Evolutionary conservation across 2,329 filamentous ascomycete genomes (phyloP).

Genomic region (Pyrenophora teres): DNA sequence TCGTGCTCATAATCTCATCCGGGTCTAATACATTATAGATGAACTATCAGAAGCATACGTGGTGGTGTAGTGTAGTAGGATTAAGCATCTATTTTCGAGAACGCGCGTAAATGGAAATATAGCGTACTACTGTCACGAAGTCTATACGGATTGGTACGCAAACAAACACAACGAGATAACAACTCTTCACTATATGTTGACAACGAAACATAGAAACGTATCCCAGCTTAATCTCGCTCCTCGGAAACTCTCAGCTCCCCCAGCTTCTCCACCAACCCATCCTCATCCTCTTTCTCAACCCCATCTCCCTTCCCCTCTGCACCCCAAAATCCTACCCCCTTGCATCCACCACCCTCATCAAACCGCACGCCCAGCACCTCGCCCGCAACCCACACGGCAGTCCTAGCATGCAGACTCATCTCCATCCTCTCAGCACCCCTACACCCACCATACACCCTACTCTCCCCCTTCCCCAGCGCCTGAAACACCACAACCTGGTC

Average conservation of each 20-base stretch:
- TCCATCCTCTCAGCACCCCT: conserved; percentile 29
- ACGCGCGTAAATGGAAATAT: no score
- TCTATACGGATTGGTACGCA: no score
- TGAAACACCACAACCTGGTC: conserved; percentile 66
- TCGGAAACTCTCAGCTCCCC: neutral
- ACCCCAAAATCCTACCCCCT: conserved; percentile 40
- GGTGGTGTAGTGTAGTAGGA: no score
- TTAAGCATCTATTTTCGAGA: no score
- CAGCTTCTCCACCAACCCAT: neutral
- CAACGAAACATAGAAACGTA: no score
- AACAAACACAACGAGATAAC: no score
- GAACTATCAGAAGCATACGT: no score
- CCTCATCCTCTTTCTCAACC: neutral
- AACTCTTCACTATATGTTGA: no score
- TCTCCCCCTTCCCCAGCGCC: conserved; percentile 55
- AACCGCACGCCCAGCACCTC: conserved; percentile 48
- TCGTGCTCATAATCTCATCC: no score
- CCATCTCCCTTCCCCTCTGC: neutral
- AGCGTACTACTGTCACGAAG: no score
- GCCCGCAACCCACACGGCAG: conserved; percentile 52
- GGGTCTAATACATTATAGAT: no score
- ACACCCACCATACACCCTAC: conserved; percentile 40
- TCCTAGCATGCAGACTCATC: conserved; percentile 52
- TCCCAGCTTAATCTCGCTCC: no score
- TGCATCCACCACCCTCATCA: conserved; percentile 44